Conservation (phyloP, 306 rosid genomes). For the Rosa persica region DNA sequence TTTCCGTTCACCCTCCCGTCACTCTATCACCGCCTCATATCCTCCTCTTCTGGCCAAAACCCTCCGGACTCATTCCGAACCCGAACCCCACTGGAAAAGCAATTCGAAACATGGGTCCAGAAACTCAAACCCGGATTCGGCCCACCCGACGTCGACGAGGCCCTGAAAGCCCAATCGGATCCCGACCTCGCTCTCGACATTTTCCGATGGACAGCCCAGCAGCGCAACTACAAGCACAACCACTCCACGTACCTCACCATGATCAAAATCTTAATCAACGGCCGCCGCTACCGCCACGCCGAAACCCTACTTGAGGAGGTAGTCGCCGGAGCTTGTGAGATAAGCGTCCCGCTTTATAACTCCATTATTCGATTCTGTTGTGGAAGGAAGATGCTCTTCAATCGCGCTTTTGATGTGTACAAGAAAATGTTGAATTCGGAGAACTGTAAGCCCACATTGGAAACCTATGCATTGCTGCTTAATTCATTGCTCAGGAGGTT, state of each 20-base stretch:
- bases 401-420: slow-evolving; percentile 72
- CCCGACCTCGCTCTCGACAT: slow-evolving; percentile 91
- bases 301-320: slow-evolving; percentile 88
- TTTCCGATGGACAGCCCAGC: slow-evolving; percentile 94
- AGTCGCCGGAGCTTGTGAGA: slow-evolving; percentile 78
- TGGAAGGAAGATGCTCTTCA: slow-evolving; percentile 55
- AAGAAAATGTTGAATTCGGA: slow-evolving; percentile 68
- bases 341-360: slow-evolving; percentile 65
- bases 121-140: slow-evolving; percentile 82
- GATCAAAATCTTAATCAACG: slow-evolving; percentile 52
- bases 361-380: slow-evolving; percentile 71
- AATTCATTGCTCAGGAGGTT: slow-evolving; percentile 72
- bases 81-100: slow-evolving; percentile 73
- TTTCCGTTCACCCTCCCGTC: not conserved
- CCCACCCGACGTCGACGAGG: slow-evolving; percentile 55
- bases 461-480: slow-evolving; percentile 62
- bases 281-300: slow-evolving; percentile 54
- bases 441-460: slow-evolving; percentile 66
- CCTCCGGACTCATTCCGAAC: slow-evolving; percentile 25
- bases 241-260: slow-evolving; percentile 58
- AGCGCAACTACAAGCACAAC: slow-evolving; percentile 74
- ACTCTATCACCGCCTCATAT: slow-evolving; percentile 17
- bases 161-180: slow-evolving; percentile 69
- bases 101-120: slow-evolving; percentile 83
- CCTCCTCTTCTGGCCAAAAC: slow-evolving; percentile 18